phyloP scores from a whole-genome alignment of 1,284 basidiomycete species.

The Trichosporon coremiiforme region DNA sequence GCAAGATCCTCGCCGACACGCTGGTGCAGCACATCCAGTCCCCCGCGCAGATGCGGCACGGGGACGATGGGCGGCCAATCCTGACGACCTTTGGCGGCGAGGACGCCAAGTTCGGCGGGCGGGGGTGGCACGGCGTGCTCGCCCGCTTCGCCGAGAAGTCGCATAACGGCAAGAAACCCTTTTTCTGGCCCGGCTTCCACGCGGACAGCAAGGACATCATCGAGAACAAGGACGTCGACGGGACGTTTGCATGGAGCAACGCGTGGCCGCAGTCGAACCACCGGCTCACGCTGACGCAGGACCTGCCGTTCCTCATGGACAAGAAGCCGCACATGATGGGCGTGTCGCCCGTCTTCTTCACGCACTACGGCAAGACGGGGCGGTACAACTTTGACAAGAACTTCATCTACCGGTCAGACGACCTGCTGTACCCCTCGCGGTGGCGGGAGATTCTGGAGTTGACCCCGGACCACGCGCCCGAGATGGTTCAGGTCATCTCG shows the following conservation, averaged over 20 bases:
- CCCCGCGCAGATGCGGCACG: constrained; percentile 33
- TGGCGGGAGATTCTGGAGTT: constrained; percentile 47
- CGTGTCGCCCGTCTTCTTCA: constrained; percentile 55
- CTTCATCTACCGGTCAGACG: constrained; percentile 57
- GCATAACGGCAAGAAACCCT: constrained; percentile 42
- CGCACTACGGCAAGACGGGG: constrained; percentile 49
- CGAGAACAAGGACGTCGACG: constrained; percentile 44
- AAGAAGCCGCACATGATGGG: constrained; percentile 65
- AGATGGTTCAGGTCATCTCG: constrained; percentile 54
- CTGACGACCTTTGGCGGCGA: constrained; percentile 53
- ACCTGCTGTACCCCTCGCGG: constrained; percentile 51
- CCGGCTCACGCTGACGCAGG: constrained; percentile 39
- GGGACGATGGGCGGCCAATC: constrained; percentile 33
- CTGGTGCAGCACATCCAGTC: constrained; percentile 31
- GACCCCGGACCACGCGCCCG: constrained; percentile 35
- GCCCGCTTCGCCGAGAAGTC: constrained; percentile 31
- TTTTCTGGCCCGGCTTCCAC: constrained; percentile 56
- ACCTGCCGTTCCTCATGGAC: constrained; percentile 43
- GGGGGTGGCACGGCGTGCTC: constrained; percentile 48
- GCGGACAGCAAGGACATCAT: constrained; percentile 46
- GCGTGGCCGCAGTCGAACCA: constrained; percentile 50
- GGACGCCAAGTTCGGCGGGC: constrained; percentile 39
- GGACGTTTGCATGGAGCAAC: constrained; percentile 52
- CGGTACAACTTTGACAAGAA: constrained; percentile 57
- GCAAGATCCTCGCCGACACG: constrained; percentile 32